Base-by-base conservation (phyloP, 2,329 filamentous ascomycete genomes). In the Cladorrhinum sp. region DNA sequence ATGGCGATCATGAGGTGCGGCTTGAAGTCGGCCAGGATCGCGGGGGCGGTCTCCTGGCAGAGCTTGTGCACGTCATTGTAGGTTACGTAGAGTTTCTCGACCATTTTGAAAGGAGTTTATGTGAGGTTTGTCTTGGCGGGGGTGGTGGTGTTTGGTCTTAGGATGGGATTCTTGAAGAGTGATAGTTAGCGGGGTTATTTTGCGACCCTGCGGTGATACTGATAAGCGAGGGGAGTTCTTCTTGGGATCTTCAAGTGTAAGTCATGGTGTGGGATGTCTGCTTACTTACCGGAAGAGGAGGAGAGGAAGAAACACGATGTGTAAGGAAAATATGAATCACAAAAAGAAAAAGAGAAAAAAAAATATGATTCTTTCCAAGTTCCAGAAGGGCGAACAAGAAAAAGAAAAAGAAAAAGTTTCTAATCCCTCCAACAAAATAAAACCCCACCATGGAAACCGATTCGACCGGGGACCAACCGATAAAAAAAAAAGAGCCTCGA, bases 1-100 rank as follows among this genome's bases (percentile, higher is more conserved):
- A 98, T 98, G 74, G 95, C 95, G 76, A 99, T 96, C 84, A 99
- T 96, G 69, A 99, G 90, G 76, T 96, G 91, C 42, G 95, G 95
- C 74, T 92, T 84, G 82, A 96, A 92, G 16, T 91, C 86, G 73
- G 87, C 80, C 70, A 99, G 87, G 75, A 98, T 96, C 70, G 82
- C 81, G 66, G 86, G 83, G 42, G 93, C 95, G 18, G 92, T 87
- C 73, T 89, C 83, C 79, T 97, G 90, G 82, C 95, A 99, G 74
- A 98, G 86, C 79, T 96, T 96, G 86, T 99, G 95, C 73, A 99
- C 91, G 86, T 95, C 86, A 76, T 96, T 96, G 79, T 96, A 96
- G 69, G 91, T 95, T 74, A 95, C 87, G 80, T 94, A 96, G 75
- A 92, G 77, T 76, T 96, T 96, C 77, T 94, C 83, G 67, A 90